phyloP scores from a whole-genome alignment of 495 filamentous ascomycete genomes.

The Penicillium antarcticum region DNA sequence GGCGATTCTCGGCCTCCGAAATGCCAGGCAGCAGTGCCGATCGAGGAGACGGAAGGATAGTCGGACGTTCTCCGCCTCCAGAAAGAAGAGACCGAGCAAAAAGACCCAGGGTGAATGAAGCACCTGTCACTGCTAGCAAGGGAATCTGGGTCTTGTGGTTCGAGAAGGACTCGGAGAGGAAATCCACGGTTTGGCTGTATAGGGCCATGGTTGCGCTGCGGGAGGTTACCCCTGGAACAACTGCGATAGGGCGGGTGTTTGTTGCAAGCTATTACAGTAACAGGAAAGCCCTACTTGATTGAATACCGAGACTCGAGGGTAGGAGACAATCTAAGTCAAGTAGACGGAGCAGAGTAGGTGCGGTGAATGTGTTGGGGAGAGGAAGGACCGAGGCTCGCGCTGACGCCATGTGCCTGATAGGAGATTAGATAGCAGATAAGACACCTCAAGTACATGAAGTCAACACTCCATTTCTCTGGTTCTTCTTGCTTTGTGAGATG shows the following conservation, averaged over 20 bases:
- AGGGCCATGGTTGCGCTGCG: constrained; percentile 28
- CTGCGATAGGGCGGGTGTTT: background rate
- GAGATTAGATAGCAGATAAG: constrained; percentile 2
- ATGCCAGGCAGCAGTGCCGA: constrained; percentile 42
- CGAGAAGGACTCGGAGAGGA: constrained; percentile 36
- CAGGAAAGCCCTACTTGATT: background rate
- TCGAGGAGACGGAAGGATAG: constrained; percentile 45
- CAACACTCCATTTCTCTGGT: background rate
- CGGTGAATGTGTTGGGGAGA: background rate
- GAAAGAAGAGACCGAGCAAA: constrained; percentile 35
- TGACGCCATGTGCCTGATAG: constrained; percentile 11
- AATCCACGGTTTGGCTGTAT: constrained; percentile 38
- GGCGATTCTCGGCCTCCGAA: constrained; percentile 41
- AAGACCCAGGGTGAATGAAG: constrained; percentile 40
- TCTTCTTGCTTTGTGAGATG: too few relatives aligned
- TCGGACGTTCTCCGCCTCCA: constrained; percentile 3
- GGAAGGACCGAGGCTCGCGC: constrained; percentile 1
- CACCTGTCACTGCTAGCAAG: constrained; percentile 39
- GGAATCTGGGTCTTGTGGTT: constrained; percentile 38
- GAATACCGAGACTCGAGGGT: background rate
- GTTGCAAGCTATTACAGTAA: background rate
- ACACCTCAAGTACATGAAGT: background rate
- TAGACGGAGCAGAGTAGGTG: background rate
- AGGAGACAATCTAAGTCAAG: background rate
- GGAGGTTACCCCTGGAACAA: constrained; percentile 7